Conservation (phyloP, 2,329 filamentous ascomycete genomes). For the Parafenestella ontariensis region DNA sequence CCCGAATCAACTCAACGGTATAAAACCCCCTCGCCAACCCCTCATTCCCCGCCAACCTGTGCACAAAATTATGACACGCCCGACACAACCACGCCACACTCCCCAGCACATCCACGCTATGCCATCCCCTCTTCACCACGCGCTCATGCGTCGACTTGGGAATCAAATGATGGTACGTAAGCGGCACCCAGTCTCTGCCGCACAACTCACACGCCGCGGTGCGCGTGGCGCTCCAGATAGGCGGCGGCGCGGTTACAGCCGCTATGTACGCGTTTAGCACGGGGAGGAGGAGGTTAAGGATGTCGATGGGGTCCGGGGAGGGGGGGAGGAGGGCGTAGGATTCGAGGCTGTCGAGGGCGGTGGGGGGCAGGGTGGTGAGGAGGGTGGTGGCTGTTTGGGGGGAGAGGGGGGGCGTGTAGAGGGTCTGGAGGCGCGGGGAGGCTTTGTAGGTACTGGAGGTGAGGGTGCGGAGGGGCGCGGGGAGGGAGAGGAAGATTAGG, state of each 20-base stretch:
- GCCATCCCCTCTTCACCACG: conserved; percentile 79
- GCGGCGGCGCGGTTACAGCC: conserved; percentile 66
- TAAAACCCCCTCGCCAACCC: conserved; percentile 76
- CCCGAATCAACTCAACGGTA: conserved; percentile 73
- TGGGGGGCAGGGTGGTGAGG: conserved; percentile 61
- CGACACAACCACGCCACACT: conserved; percentile 87
- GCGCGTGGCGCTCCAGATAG: conserved; percentile 66
- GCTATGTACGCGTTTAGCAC: conserved; percentile 69
- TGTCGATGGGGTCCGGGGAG: conserved; percentile 45
- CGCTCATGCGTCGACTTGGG: conserved; percentile 79
- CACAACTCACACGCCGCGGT: conserved; percentile 74
- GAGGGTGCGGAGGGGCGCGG: conserved; percentile 65
- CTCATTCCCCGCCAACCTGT: conserved; percentile 77
- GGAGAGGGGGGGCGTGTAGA: conserved; percentile 66
- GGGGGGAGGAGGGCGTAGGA: conserved; percentile 70
- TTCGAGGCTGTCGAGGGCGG: conserved; percentile 70
- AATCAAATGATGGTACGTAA: conserved; percentile 87
- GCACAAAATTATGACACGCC: conserved; percentile 84
- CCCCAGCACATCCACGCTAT: conserved; percentile 74
- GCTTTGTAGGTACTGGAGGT: conserved; percentile 65
- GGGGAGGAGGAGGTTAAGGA: conserved; percentile 65
- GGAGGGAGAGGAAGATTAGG: conserved; percentile 72
- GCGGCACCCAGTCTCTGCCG: conserved; percentile 72
- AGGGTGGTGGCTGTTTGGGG: conserved; percentile 58
- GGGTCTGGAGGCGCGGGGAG: conserved; percentile 57